Evolutionary conservation across 1,139 yeast genomes (phyloP).

Genomic region (Hyphopichia pseudoburtonii): DNA sequence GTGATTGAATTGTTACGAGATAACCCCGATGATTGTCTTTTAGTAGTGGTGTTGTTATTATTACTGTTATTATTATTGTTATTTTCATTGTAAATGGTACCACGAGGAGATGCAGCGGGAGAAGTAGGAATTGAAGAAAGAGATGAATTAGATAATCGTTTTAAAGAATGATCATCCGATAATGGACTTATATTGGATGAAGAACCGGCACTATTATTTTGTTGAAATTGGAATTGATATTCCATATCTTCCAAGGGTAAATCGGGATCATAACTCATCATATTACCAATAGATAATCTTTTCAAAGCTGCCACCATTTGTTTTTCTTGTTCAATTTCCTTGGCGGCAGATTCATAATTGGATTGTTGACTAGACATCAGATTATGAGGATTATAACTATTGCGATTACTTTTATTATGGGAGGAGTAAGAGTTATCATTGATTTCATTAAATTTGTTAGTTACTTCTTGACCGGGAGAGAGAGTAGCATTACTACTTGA

Average conservation of each 20-base stretch:
- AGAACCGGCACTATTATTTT: constrained; percentile 14
- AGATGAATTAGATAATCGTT: constrained; percentile 2
- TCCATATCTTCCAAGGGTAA: constrained; percentile 47
- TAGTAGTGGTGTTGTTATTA: background rate
- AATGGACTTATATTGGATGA: too few relatives aligned
- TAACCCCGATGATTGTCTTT: constrained; percentile 4
- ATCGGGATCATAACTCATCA: constrained; percentile 57
- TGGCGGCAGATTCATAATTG: constrained; percentile 43
- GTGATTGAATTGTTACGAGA: constrained; percentile 6
- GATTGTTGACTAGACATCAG: background rate
- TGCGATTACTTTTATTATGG: too few relatives aligned
- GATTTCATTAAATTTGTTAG: too few relatives aligned
- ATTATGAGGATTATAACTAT: constrained; percentile 1
- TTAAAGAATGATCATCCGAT: constrained; percentile 9
- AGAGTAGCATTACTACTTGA: constrained; percentile 1
- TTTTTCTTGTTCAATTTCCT: constrained; percentile 55
- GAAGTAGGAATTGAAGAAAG: constrained; percentile 5
- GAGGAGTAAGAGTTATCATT: too few relatives aligned
- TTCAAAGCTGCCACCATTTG: constrained; percentile 60
- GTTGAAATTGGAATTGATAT: constrained; percentile 27
- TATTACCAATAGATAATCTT: constrained; percentile 54
- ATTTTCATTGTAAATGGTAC: background rate
- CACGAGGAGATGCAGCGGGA: constrained; percentile 3
- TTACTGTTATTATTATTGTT: constrained; percentile 2
- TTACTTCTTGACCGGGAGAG: constrained; percentile 1